phyloP scores from a whole-genome alignment of 176 grass and related monocot species.

The Melocanna baccifera region DNA sequence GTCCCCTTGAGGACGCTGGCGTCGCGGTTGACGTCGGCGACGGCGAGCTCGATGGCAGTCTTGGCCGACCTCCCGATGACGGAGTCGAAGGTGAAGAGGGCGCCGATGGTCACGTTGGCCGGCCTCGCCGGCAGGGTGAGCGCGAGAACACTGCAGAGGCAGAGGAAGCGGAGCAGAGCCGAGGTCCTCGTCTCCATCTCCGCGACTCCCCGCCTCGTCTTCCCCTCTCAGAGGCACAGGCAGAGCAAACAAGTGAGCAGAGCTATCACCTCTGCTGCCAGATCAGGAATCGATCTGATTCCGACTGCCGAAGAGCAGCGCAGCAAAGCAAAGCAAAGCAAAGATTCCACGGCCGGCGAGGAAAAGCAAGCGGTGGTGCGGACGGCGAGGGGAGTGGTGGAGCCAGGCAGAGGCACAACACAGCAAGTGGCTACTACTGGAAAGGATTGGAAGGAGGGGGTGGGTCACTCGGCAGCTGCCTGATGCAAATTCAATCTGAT shows the following conservation, averaged over 20 bases:
- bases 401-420: too few relatives aligned
- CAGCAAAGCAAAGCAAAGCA: not conserved
- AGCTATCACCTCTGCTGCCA: not conserved
- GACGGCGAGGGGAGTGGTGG: not conserved
- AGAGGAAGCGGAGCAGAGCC: conserved; percentile 9
- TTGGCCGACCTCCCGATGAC: conserved; percentile 67
- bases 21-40: conserved; percentile 71
- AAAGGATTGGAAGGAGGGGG: too few relatives aligned
- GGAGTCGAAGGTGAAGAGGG: conserved; percentile 78
- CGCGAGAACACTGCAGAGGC: not conserved
- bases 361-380: not conserved
- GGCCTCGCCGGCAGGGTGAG: conserved; percentile 14
- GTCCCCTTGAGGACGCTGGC: conserved; percentile 47
- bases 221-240: too few relatives aligned
- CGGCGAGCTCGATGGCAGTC: conserved; percentile 67
- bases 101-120: conserved; percentile 57
- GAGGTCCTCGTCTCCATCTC: not conserved
- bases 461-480: too few relatives aligned
- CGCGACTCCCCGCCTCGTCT: not conserved
- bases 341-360: not conserved
- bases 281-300: not conserved
- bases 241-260: not conserved
- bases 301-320: not conserved
- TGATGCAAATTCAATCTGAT: too few relatives aligned
- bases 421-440: too few relatives aligned